A percentile compares a stretch with the other conserved stretches of the same genome.
phyloP scores from a whole-genome alignment of 768 basidiomycete genomes.

The Podaxis mareebaensis region DNA sequence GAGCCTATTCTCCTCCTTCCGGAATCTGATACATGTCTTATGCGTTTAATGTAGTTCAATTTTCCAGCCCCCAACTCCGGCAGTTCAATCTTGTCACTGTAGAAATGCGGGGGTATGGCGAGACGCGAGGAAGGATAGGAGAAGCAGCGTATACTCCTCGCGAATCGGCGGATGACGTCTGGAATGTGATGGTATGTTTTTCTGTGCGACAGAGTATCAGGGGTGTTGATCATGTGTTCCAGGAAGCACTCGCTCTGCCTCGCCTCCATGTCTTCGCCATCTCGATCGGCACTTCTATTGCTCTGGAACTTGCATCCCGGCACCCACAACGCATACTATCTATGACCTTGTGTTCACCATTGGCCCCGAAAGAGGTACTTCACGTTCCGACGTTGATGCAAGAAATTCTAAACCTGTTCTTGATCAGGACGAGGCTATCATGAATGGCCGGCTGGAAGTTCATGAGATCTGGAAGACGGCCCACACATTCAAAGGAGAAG shows the following conservation, averaged over 20 bases:
- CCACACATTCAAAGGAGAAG: slow-evolving; percentile 10
- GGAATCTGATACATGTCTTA: neutral
- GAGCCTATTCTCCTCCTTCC: slow-evolving; percentile 12
- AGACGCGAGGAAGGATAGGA: slow-evolving; percentile 28
- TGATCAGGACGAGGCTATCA: slow-evolving; percentile 29
- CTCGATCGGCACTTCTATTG: slow-evolving; percentile 33
- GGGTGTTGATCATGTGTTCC: neutral
- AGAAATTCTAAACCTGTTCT: neutral
- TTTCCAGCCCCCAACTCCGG: slow-evolving; percentile 33
- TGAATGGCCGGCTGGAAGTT: slow-evolving; percentile 29
- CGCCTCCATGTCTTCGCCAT: slow-evolving; percentile 37
- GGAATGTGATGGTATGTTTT: slow-evolving; percentile 31
- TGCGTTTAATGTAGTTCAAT: slow-evolving; percentile 29
- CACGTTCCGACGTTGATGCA: neutral
- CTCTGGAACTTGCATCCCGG: slow-evolving; percentile 31
- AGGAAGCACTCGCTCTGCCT: slow-evolving; percentile 34
- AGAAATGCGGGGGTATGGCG: slow-evolving; percentile 35
- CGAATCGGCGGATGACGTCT: slow-evolving; percentile 33
- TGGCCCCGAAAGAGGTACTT: slow-evolving; percentile 32
- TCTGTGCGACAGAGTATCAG: neutral
- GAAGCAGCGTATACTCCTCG: slow-evolving; percentile 27
- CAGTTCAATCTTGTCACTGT: slow-evolving; percentile 39
- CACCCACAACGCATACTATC: slow-evolving; percentile 33
- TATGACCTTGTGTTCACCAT: slow-evolving; percentile 37
- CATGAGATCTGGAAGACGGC: slow-evolving; percentile 25